A percentile compares a stretch with the other conserved stretches of the same genome.
These are phyloP conservation scores for Euphrasia confusa DNA, from an alignment of 257 asterid species.

Conservation along the genomic window DNA sequence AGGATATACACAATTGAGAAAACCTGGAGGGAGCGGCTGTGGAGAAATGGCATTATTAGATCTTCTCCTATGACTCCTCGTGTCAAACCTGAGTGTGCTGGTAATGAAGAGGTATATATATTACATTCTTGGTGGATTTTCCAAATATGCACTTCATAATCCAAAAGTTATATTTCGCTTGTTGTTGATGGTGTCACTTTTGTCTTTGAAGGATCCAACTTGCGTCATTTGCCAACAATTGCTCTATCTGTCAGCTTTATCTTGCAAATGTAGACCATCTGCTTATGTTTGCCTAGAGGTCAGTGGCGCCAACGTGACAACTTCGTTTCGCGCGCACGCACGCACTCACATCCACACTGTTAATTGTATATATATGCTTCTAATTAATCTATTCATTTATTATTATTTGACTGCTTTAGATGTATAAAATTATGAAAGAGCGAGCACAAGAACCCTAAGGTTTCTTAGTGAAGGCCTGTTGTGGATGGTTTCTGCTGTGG, in stretches of 20 bases:
- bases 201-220: conserved; percentile 66
- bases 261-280: conserved; percentile 80
- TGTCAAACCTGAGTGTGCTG: conserved; percentile 62
- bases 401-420: too few relatives aligned
- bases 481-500: too few relatives aligned
- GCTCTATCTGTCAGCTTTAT: conserved; percentile 83
- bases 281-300: conserved; percentile 89
- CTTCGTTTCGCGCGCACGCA: neutral
- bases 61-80: conserved; percentile 70
- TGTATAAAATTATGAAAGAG: too few relatives aligned
- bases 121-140: conserved; percentile 20
- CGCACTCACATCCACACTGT: neutral
- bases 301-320: conserved; percentile 25
- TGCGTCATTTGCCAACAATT: conserved; percentile 89
- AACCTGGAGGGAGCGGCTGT: conserved; percentile 74
- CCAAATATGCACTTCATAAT: conserved; percentile 13
- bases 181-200: conserved; percentile 27
- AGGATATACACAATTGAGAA: conserved; percentile 65
- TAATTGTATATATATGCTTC: too few relatives aligned
- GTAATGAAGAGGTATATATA: conserved; percentile 73
- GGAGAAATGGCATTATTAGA: conserved; percentile 72
- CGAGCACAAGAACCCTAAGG: too few relatives aligned
- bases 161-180: conserved; percentile 13
- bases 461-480: too few relatives aligned
- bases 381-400: too few relatives aligned